Conservation (phyloP, 805 yeast genomes). For the Candida mattraensis region DNA sequence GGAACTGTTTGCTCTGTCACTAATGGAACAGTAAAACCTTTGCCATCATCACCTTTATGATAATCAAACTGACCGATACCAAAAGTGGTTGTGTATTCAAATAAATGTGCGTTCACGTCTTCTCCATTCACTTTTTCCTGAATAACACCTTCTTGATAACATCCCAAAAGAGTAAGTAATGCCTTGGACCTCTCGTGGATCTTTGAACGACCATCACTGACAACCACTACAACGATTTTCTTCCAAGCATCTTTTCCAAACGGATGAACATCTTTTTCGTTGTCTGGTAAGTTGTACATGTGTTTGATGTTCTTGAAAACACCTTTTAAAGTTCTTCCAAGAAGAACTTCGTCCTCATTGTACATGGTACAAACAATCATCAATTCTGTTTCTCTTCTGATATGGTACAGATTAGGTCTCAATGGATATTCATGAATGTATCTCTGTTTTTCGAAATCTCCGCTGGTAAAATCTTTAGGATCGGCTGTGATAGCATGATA, state of each 20-base stretch:
- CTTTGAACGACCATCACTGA: conserved; percentile 87
- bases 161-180: conserved; percentile 79
- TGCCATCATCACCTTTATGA: conserved; percentile 54
- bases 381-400: conserved; percentile 79
- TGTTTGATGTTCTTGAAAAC: conserved; percentile 83
- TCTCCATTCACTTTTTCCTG: conserved; percentile 82
- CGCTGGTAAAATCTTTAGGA: conserved; percentile 64
- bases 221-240: conserved; percentile 82
- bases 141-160: conserved; percentile 92
- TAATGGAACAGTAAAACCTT: conserved; percentile 53
- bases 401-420: conserved; percentile 73
- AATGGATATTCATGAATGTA: conserved; percentile 40
- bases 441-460: conserved; percentile 47
- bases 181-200: conserved; percentile 77
- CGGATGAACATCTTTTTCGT: conserved; percentile 50
- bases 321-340: conserved; percentile 86
- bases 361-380: conserved; percentile 89
- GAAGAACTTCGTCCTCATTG: conserved; percentile 80
- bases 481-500: conserved; percentile 94
- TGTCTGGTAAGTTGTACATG: conserved; percentile 47
- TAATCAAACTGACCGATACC: conserved; percentile 53
- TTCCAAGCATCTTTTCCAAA: conserved; percentile 97
- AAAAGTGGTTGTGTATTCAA: conserved; percentile 89
- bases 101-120: conserved; percentile 81
- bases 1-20: conserved; percentile 67